Base-by-base conservation (phyloP, 306 rosid species). In the Chamaecrista fasciculata region DNA sequence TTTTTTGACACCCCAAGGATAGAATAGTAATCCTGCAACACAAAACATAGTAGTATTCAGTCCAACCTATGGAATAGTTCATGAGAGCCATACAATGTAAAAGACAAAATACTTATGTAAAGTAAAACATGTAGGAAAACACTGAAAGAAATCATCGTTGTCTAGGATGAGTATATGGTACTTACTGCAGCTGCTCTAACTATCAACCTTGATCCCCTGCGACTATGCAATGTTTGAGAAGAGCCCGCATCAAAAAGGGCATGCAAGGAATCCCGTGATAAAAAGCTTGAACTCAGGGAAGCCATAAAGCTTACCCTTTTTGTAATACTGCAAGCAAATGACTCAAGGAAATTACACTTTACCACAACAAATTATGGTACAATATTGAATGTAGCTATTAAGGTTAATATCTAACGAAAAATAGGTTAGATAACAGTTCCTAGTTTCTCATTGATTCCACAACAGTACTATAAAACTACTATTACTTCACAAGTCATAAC, bases 101-200 rank as follows among this genome's bases (percentile, higher is more conserved):
- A 39, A 20, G 15, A 20, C n/a, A 52, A 31, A 55, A 39, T 20
- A 44, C 39, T 31, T 55, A 55, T n/a, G 50, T 37, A 26, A 62
- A 40, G 49, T 43, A 57, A 58, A 34, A 37, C 39, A 52, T 34
- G 25, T 21, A 40, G 11, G 19, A 56, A 65, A 70, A 57, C 5
- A 21, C 68, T n/a, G 40, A 48, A 48, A 62, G 49, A 44, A 55
- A 11, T 31, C 57, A 36, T 33, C 26, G 60, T 47, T 57, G 42
- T 46, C 26, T 46, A 66, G 71, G 66, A 53, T 47, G 48, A 66
- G 62, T 8, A 43, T 49, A 51, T 67, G 24, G 19, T 59, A 91
- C 99, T 84, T 83, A 95, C 99, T 52, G 86, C 3, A 18, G 81
- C 91, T 42, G 99, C 99, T 84, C 96, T 91, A 73, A 95, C 97